Conservation (phyloP, 768 basidiomycete genomes). For the Psilocybe sp. region DNA sequence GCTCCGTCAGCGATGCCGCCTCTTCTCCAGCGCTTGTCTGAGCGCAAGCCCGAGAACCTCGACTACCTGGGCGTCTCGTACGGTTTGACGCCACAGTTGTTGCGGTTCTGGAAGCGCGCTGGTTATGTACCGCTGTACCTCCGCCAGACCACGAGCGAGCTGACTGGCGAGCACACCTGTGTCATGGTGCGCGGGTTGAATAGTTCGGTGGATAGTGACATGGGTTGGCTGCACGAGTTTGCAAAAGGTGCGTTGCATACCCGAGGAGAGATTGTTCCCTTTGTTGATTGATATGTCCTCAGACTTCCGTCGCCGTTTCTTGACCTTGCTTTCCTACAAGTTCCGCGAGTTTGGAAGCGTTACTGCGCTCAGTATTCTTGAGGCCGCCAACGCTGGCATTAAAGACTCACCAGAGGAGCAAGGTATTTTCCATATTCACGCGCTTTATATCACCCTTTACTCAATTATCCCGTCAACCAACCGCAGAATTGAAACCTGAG, state of each 20-base stretch:
- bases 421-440: constrained; percentile 22
- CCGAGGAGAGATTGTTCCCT: neutral
- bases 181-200: constrained; percentile 91
- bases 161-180: constrained; percentile 96
- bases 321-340: constrained; percentile 86
- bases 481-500: constrained; percentile 30
- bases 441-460: neutral
- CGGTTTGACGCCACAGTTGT: constrained; percentile 82
- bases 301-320: constrained; percentile 94
- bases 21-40: constrained; percentile 84
- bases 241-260: constrained; percentile 56
- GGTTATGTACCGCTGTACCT: constrained; percentile 91
- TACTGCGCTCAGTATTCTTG: constrained; percentile 83
- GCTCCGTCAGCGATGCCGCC: constrained; percentile 83
- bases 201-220: constrained; percentile 55
- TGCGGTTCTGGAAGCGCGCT: constrained; percentile 96
- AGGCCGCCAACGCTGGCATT: constrained; percentile 71
- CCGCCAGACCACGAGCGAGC: constrained; percentile 89
- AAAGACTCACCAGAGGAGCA: constrained; percentile 40
- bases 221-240: constrained; percentile 89
- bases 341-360: constrained; percentile 93
- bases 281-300: neutral
- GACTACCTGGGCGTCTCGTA: constrained; percentile 98
- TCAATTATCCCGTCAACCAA: neutral
- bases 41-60: constrained; percentile 83